Evolutionary conservation across 805 yeast genomes (phyloP), one percentile per base, ranked within the genome.

Genomic region (Cyberlindnera maritima): DNA sequence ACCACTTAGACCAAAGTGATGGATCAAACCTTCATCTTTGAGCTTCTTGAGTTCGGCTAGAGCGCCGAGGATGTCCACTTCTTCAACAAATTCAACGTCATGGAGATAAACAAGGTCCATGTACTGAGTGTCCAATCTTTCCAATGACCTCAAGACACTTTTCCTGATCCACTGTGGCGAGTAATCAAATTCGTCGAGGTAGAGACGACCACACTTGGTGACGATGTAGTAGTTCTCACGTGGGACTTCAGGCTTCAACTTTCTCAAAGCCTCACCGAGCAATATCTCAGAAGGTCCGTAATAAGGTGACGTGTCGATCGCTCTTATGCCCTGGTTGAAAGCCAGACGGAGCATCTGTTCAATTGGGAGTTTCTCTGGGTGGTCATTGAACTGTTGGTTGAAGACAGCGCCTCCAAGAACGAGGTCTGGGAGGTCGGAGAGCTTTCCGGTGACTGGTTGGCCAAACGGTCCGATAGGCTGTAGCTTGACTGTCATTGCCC

Each of bases 261-360:
- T 53, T 20, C 65, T 62, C 53, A 91, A 67, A 0, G 90, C 92
- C 14, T 72, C 50, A 2, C 98, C 97, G 6, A 88, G 61, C 13
- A 91, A 53, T 17, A 66, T 72, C 60, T 91, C 98, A 5, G 96
- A 86, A 0, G 88, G 88, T 0, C 97, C 97, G 62, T 91, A 91
- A 67, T 88, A 90, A 3, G 97, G 97, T 0, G 97, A 87, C 0
- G 97, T 89, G 61, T 91, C 97, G 32, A 91, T 71, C 2, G 96
- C 94, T 39, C 74, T 76, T 49, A 88, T 69, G 0, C 97, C 97
- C 21, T 71, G 60, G 18, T 70, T 66, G 57, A 91, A 83, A 0
- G 91, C 94, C 13, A 63, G 57, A 40, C 68, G 61, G 18, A 91
- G 55, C 41, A 91, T 76, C 0, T 77, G 80, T 11, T 66, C 69